Evolutionary conservation across 1,284 basidiomycete species (phyloP), one percentile per base, ranked within the genome.

Genomic region (Farysia itapuensis): DNA sequence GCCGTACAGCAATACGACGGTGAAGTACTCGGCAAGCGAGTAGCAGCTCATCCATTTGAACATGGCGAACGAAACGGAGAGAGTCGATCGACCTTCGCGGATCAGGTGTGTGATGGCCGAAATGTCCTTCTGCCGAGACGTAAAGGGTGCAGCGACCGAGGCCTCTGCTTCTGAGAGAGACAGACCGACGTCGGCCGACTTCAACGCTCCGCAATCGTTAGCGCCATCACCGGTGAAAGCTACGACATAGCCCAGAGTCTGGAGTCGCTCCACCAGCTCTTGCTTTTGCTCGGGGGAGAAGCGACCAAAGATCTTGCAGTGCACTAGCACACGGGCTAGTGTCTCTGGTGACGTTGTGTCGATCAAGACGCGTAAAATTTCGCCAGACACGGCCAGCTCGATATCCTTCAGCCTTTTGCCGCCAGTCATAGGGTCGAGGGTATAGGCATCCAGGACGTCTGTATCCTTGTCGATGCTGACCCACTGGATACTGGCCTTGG

Each of bases 261-360:
- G 66, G 21, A 69, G 39, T 12, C 44, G 29, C 25, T 64, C 66
- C 8, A 67, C 50, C 7, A 69, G 51, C 31, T 69, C 54, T 21
- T 61, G 54, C 38, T 69, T 69, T 21, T 64, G 53, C 24, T 69
- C 66, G 2, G 66, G 66, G 4, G 47, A 49, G 42, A 67, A 51
- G 11, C 66, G 49, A 4, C 50, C 66, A 35, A 69, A 67, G 14
- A 69, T 35, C 29, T 49, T 49, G 32, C 50, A 43, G 19, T 54
- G 40, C 13, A 69, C 42, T 13, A 69, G 29, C 12, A 57, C 15
- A 4, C 66, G 40, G 5, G 43, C 41, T n/a, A 67, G 16, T 9
- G 66, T 69, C 33, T 69, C 66, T 18, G 38, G 22, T 1, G 66
- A 38, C 16, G 41, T 47, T 3, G 26, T 12, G 6, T 63, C 43